Evolutionary conservation across 768 basidiomycete species (phyloP), one percentile per base, ranked within the genome.

Genomic region (Pleurotus tuber-regium): DNA sequence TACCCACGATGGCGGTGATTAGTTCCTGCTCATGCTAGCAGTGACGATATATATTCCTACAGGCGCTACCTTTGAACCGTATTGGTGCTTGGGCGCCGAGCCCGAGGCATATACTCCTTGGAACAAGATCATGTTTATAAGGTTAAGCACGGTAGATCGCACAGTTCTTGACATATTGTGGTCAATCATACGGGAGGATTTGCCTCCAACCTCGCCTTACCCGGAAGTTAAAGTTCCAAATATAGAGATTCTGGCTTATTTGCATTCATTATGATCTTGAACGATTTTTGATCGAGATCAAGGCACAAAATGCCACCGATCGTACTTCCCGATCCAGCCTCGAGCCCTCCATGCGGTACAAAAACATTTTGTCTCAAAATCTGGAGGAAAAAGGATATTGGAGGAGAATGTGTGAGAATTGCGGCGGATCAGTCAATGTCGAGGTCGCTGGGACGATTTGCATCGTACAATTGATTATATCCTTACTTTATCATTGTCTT

Each of bases 1-100:
- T 16, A 46, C 43, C 28, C 43, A 46, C 43, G 46, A 30, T 30
- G 46, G 46, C 46, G 46, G 46, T 48, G 46, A 48, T 48, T 48
- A 48, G 46, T 9, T 35, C 16, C 40, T 42, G 19, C n/a, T 12
- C 7, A 5, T 19, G 12, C 24, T 48, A 31, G 12, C 28, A 46
- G 29, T 29, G 43, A 48, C 21, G 46, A 2, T 48, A 48, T 23
- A 30, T 35, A 35, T n/a, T n/a, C n/a, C n/a, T n/a, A n/a, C n/a
- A n/a, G n/a, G n/a, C n/a, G n/a, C n/a, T n/a, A n/a, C n/a, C 41
- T 42, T 40, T 40, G 9, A 19, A 19, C n/a, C 38, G 16, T 11
- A 9, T 9, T 40, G 23, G 12, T 7, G 1, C 19, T 11, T 10
- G 11, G 26, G 41, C 24, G 26, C 41, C 46, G 46, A 33, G 46